phyloP scores from a whole-genome alignment of 768 basidiomycete genomes.

The Amanita fuliginea region DNA sequence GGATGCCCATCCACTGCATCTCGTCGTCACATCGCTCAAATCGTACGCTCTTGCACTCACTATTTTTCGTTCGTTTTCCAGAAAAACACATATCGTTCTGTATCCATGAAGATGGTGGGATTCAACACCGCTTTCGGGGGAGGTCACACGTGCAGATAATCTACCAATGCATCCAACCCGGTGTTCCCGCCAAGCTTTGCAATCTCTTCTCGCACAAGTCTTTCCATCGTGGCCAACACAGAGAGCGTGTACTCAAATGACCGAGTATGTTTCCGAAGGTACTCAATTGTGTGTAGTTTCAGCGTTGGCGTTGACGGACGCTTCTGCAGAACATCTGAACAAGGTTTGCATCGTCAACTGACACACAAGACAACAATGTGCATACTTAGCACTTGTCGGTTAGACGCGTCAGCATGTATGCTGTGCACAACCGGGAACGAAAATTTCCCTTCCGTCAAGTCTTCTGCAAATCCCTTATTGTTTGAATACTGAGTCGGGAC shows the following conservation, averaged over 20 bases:
- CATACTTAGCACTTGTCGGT: slow-evolving; percentile 78
- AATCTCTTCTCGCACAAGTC: slow-evolving; percentile 61
- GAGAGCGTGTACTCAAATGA: slow-evolving; percentile 82
- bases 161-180: slow-evolving; percentile 45
- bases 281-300: slow-evolving; percentile 71
- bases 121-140: background rate
- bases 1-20: slow-evolving; percentile 32
- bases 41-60: slow-evolving; percentile 17
- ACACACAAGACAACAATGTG: slow-evolving; percentile 8
- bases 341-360: background rate
- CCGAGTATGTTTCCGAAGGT: slow-evolving; percentile 63
- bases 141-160: slow-evolving; percentile 30
- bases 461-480: slow-evolving; percentile 87
- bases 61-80: slow-evolving; percentile 30
- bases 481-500: slow-evolving; percentile 55
- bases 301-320: slow-evolving; percentile 71
- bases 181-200: slow-evolving; percentile 66
- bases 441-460: slow-evolving; percentile 94
- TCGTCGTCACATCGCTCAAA: background rate
- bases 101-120: slow-evolving; percentile 1
- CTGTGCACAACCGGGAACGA: slow-evolving; percentile 93
- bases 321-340: slow-evolving; percentile 79
- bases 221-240: slow-evolving; percentile 57
- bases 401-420: slow-evolving; percentile 65
- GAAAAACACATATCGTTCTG: slow-evolving; percentile 33